Evolutionary conservation across 2,329 filamentous ascomycete species (phyloP).

Genomic region (Eutypa lata): DNA sequence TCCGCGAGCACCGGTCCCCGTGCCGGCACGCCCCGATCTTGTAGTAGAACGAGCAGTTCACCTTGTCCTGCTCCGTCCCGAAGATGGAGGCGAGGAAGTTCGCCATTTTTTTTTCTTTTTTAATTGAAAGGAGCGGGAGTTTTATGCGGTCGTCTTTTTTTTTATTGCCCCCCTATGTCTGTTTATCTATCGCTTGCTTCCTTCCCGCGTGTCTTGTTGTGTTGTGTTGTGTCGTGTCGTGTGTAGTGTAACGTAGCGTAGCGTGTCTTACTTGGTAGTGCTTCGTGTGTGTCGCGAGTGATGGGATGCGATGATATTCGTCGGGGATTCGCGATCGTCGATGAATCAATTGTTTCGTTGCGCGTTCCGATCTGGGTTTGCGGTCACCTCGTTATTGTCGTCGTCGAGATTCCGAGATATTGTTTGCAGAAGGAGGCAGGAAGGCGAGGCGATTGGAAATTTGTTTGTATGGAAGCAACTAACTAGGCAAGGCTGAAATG

Average conservation of each 20-base stretch:
- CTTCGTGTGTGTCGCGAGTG: too few species aligned
- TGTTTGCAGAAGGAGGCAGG: neutral
- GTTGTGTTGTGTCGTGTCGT: too few species aligned
- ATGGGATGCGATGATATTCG: too few species aligned
- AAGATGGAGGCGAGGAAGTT: conserved; percentile 99
- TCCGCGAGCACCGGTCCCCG: conserved; percentile 95
- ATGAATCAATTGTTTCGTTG: too few species aligned
- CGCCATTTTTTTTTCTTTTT: conserved; percentile 59
- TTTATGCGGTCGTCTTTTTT: too few species aligned
- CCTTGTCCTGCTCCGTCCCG: conserved; percentile 98
- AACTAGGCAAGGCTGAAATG: neutral
- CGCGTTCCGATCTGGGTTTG: neutral
- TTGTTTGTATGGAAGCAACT: neutral
- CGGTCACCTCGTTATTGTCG: neutral
- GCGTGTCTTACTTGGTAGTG: too few species aligned
- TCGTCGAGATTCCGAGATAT: neutral
- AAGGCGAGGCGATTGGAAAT: neutral
- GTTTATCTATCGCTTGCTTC: too few species aligned
- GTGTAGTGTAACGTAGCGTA: too few species aligned
- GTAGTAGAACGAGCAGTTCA: conserved; percentile 99
- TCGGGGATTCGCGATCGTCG: too few species aligned
- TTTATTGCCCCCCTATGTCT: too few species aligned
- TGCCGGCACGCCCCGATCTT: conserved; percentile 99
- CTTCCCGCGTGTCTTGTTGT: too few species aligned
- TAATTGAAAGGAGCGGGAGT: too few species aligned